Evolutionary conservation across 139 green algal genomes (phyloP).

Genomic region (Pedinophyceae sp.): DNA sequence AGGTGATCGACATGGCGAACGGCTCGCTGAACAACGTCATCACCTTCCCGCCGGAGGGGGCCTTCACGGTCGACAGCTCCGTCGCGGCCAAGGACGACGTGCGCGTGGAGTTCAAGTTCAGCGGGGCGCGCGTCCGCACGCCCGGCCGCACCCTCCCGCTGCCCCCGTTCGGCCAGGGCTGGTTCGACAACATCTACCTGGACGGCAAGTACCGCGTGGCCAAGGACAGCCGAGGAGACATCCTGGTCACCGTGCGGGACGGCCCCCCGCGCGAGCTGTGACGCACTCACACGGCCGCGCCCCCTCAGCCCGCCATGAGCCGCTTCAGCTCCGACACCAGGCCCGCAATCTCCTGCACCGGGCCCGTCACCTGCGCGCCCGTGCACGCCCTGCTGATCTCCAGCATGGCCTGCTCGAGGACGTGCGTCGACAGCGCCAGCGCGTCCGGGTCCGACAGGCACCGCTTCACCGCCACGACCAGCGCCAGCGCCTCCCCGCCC

Average conservation of each 20-base stretch:
- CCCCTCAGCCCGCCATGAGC: neutral
- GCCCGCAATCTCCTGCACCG: conserved; percentile 5
- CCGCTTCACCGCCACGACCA: conserved; percentile 11
- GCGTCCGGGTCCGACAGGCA: too few relatives aligned
- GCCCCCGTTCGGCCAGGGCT: conserved; percentile 63
- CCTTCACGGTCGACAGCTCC: conserved; percentile 59
- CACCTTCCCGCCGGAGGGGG: conserved; percentile 61
- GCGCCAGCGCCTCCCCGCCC: conserved; percentile 14
- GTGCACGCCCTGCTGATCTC: neutral
- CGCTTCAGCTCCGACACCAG: conserved; percentile 12
- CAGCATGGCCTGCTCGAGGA: neutral
- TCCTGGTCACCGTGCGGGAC: conserved; percentile 37
- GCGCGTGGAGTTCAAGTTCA: conserved; percentile 53
- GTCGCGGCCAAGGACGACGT: conserved; percentile 25
- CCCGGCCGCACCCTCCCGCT: conserved; percentile 22
- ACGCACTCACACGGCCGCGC: neutral
- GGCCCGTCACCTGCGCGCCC: conserved; percentile 6
- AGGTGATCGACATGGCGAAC: conserved; percentile 42
- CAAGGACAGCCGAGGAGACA: conserved; percentile 59
- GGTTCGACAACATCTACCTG: conserved; percentile 77
- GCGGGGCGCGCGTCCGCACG: conserved; percentile 33
- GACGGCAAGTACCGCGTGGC: conserved; percentile 48
- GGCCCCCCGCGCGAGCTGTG: conserved; percentile 37
- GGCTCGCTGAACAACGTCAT: conserved; percentile 69
- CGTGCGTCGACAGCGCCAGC: conserved; percentile 15